Base-by-base conservation (phyloP, 345 rosid genomes). In the Barbarea vulgaris region DNA sequence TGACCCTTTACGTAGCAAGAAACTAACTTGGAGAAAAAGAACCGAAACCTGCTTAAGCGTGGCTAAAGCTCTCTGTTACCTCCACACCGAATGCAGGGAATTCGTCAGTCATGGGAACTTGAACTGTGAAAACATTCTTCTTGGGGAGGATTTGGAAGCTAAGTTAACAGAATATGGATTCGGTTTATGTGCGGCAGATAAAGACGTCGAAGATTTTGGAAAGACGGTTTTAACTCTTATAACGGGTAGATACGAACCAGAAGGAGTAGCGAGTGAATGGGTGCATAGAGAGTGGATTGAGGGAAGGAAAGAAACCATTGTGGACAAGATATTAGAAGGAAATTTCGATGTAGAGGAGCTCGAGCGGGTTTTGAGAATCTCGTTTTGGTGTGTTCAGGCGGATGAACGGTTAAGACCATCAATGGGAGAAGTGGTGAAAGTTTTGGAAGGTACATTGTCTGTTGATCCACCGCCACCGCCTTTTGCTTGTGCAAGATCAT, bases 381-480 rank as follows among this genome's bases (percentile, higher is more conserved):
- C 85, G 46, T 90, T 90, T 58, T 93, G 98, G 94, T 93, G 94
- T 73, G 83, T 87, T 76, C 96, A 93, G 68, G 68, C 10, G 1
- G 89, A 93, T 62, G 84, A 81, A 50, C 81, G 89, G 5, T 56
- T 87, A 80, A 93, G 91, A 81, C 98, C 96, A 28, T 83, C 90
- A 1, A 88, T 88, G 90, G 86, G 77, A 1, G 96, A 93, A 87
- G 91, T 85, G n/a, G 85, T 90, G 53, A 88, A 86, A 79, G 95
- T 90, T 53, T 64, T 92, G 67, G 96, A 90, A 73, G 98, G 98
- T 5, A 83, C 89, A 42, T 52, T 87, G 82, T 66, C 83, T 0
- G 96, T 88, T 21, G 98, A 93, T 81, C 87, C 88, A 10, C 85
- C 96, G 0, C 96, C 96, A 1, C 83, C 87, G 8, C 93, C 93